phyloP scores from a whole-genome alignment of 345 rosid genomes.

The Hibiscus syriacus region DNA sequence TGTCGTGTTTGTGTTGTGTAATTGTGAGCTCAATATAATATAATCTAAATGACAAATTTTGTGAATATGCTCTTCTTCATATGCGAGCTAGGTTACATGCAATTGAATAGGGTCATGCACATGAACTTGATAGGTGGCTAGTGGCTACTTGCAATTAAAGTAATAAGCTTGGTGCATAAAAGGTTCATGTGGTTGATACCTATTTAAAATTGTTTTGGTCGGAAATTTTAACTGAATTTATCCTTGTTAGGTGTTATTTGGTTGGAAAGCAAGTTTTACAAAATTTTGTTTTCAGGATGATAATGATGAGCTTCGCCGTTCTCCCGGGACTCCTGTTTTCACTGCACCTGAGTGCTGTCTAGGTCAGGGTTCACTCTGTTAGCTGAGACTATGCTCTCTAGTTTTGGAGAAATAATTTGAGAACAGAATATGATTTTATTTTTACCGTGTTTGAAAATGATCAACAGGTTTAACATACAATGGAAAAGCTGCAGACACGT shows the following conservation, averaged over 20 bases:
- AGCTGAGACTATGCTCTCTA: not conserved
- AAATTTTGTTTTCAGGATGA: conserved; percentile 51
- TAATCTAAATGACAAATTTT: not conserved
- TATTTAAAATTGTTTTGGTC: not conserved
- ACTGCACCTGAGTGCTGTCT: conserved; percentile 99
- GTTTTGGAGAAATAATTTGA: not conserved
- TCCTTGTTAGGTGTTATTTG: not conserved
- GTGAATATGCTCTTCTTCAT: not conserved
- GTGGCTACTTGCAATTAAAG: not conserved
- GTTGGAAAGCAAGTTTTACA: not conserved
- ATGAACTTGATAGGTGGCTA: not conserved
- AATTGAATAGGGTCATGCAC: not conserved
- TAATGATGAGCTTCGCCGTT: conserved; percentile 89
- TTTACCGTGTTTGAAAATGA: conserved; percentile 10
- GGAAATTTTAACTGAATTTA: not conserved
- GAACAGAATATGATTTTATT: conserved; percentile 1
- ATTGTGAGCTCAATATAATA: not conserved
- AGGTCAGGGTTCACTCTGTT: conserved; percentile 35
- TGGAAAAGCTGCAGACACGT: conserved; percentile 91
- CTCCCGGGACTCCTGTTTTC: conserved; percentile 99
- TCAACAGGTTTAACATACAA: conserved; percentile 71
- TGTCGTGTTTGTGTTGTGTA: not conserved
- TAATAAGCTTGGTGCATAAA: not conserved
- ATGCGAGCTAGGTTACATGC: not conserved
- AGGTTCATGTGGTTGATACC: not conserved